Percentiles rank a stretch among this genome's conserved stretches.
Conservation (phyloP, 2,329 filamentous ascomycete genomes). For the Podosphaera fusca region DNA sequence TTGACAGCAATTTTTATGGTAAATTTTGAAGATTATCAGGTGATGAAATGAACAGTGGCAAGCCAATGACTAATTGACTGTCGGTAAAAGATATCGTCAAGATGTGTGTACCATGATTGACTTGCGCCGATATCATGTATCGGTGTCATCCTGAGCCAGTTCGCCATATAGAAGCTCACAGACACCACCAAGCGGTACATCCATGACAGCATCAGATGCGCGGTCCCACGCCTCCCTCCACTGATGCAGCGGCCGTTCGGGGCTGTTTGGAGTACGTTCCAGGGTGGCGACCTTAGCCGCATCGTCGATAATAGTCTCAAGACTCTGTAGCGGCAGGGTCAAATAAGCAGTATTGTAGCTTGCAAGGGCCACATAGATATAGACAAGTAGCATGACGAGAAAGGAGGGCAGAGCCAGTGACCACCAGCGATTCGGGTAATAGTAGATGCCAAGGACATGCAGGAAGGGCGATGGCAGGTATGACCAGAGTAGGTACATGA, state of each 20-base stretch:
- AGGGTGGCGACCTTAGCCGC: conserved; percentile 68
- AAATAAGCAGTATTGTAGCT: conserved; percentile 76
- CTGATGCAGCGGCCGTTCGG: conserved; percentile 19
- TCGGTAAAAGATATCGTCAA: too few relatives aligned
- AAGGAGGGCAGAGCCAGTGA: conserved; percentile 77
- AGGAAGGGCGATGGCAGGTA: conserved; percentile 83
- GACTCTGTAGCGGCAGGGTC: conserved; percentile 53
- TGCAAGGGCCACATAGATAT: conserved; percentile 84
- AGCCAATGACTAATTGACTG: too few relatives aligned
- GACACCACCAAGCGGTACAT: conserved; percentile 81
- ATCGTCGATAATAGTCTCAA: conserved; percentile 83
- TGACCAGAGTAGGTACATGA: conserved; percentile 46
- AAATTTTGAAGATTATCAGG: too few relatives aligned
- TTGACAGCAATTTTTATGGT: too few relatives aligned
- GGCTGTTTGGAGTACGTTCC: conserved; percentile 23
- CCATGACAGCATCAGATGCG: conserved; percentile 92
- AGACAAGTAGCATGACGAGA: conserved; percentile 68
- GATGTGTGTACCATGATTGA: too few relatives aligned
- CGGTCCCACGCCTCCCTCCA: conserved; percentile 77
- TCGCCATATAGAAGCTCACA: conserved; percentile 82
- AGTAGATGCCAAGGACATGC: conserved; percentile 79
- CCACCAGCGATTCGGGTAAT: conserved; percentile 98
- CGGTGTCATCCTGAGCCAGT: conserved; percentile 18
- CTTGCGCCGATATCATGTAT: neutral
- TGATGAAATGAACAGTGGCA: too few relatives aligned